A percentile compares a stretch with the other conserved stretches of the same genome.
Evolutionary conservation across 139 green algal genomes (phyloP).

Genomic region (Gonium pectorale): DNA sequence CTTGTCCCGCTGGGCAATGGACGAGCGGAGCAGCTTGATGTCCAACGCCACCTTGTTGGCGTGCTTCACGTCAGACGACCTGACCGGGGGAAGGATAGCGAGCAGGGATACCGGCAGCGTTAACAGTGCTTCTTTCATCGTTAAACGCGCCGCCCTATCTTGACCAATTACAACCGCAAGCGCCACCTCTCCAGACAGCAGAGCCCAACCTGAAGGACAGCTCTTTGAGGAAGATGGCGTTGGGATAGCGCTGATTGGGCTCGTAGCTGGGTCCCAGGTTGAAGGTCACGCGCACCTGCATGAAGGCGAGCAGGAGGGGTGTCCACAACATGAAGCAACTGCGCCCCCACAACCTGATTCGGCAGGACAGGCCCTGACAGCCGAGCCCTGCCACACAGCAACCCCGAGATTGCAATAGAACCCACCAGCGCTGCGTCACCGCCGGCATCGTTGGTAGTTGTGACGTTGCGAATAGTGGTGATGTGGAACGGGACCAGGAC

Average conservation of each 20-base stretch:
- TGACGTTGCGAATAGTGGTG: constrained; percentile 91
- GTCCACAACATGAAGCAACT: too few species aligned
- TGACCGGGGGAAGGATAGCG: constrained; percentile 42
- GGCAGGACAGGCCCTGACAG: too few species aligned
- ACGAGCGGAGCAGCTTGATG: constrained; percentile 90
- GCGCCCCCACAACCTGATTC: not conserved
- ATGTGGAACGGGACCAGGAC: constrained; percentile 98
- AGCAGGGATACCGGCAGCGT: too few species aligned
- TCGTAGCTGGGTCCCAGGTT: constrained; percentile 86
- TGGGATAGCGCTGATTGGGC: constrained; percentile 75
- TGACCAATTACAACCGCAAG: not conserved
- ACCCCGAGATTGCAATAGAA: too few species aligned
- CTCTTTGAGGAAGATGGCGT: constrained; percentile 92
- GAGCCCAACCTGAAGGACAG: constrained; percentile 81
- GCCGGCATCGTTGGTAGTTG: constrained; percentile 63
- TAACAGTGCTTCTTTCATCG: too few species aligned
- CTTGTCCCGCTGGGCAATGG: constrained; percentile 86
- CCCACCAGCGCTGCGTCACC: constrained; percentile 41
- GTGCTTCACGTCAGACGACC: constrained; percentile 74
- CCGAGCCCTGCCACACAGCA: too few species aligned
- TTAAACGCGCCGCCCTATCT: too few species aligned
- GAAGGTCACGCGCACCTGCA: constrained; percentile 96
- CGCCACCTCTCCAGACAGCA: not conserved
- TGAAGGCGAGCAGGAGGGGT: too few species aligned
- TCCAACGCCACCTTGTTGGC: constrained; percentile 76